Percentiles rank a stretch among this genome's conserved stretches.
These are phyloP conservation scores for Lactarius sp. DNA, from an alignment of 768 basidiomycete genomes.

Conservation along the genomic window DNA sequence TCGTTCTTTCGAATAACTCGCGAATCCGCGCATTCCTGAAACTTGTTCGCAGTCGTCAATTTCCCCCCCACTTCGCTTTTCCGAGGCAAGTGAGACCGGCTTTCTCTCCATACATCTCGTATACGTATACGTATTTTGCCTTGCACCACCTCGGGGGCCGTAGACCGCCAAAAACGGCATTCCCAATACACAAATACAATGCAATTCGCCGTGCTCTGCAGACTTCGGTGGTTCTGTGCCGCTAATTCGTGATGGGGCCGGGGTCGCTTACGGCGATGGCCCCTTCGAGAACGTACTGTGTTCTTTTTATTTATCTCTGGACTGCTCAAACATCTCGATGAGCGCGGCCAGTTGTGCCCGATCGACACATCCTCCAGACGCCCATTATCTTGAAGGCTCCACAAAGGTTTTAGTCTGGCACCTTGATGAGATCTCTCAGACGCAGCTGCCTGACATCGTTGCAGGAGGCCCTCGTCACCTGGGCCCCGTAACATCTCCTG, in stretches of 20 bases:
- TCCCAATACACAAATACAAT: not conserved
- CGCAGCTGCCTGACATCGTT: not conserved
- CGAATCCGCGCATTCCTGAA: not conserved
- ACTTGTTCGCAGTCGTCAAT: not conserved
- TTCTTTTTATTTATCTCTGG: not conserved
- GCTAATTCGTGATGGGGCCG: not conserved
- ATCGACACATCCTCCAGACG: not conserved
- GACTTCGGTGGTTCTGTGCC: not conserved
- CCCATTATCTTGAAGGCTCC: not conserved
- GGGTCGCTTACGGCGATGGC: slow-evolving; percentile 2
- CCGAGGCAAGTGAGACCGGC: slow-evolving; percentile 1
- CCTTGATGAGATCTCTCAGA: not conserved
- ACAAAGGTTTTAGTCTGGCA: not conserved
- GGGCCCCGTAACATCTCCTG: not conserved
- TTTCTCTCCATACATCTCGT: no score
- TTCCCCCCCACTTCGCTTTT: not conserved
- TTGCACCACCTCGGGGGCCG: not conserved
- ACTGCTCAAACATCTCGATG: not conserved
- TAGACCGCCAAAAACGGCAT: not conserved
- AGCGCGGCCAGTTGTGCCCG: not conserved
- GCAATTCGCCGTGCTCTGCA: not conserved
- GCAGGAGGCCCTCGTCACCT: not conserved
- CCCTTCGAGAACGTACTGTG: not conserved
- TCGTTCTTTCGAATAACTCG: not conserved
- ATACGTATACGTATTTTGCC: not conserved